Conservation (phyloP, 108 stramenopile genomes). For the Skeletonema tropicum region DNA sequence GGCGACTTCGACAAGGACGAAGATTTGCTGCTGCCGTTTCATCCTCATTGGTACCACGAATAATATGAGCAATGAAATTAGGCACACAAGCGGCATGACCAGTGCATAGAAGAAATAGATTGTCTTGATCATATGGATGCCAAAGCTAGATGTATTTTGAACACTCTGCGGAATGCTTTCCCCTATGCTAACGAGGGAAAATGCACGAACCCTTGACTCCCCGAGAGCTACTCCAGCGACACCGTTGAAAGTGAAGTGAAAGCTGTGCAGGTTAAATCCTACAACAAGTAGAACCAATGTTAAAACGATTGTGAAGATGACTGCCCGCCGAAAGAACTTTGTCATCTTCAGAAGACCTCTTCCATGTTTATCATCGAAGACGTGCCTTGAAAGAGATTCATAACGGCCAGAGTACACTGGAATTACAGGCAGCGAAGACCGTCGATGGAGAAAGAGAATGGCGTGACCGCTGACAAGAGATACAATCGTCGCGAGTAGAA, state of each 20-base stretch:
- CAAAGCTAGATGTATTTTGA: conserved; percentile 56
- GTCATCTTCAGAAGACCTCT: conserved; percentile 47
- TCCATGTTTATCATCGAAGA: conserved; percentile 50
- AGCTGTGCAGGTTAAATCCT: conserved; percentile 68
- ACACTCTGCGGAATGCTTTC: conserved; percentile 65
- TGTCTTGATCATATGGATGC: conserved; percentile 68
- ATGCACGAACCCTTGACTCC: conserved; percentile 50
- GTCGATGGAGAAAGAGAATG: conserved; percentile 81
- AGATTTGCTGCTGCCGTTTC: conserved; percentile 58
- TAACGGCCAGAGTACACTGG: conserved; percentile 45
- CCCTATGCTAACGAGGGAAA: conserved; percentile 82
- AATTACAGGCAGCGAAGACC: conserved; percentile 45
- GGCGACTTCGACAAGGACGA: conserved; percentile 77
- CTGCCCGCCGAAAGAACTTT: conserved; percentile 33
- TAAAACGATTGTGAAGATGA: conserved; percentile 30
- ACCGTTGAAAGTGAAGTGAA: conserved; percentile 87
- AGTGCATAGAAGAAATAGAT: conserved; percentile 89
- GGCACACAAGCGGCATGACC: conserved; percentile 79
- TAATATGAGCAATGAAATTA: conserved; percentile 59
- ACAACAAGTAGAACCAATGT: conserved; percentile 41
- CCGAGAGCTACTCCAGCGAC: conserved; percentile 80
- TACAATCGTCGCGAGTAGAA: conserved; percentile 83
- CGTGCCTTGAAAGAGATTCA: conserved; percentile 38
- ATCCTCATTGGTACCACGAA: conserved; percentile 73
- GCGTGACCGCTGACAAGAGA: conserved; percentile 83